Conservation (phyloP, 805 yeast species). For the Candida orba region DNA sequence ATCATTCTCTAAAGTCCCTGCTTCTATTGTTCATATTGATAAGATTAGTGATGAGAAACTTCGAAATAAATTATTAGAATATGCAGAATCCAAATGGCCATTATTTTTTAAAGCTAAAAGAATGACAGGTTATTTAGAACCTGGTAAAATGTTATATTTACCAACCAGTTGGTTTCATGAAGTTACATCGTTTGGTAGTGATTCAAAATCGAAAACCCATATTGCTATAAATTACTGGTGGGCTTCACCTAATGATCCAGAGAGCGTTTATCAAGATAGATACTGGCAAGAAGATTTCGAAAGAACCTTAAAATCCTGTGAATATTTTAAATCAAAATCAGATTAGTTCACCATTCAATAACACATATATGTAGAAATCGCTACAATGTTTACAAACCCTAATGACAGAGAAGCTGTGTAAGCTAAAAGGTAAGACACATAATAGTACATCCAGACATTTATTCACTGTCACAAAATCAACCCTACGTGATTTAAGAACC, state of each 20-base stretch:
- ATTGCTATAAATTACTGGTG: conserved; percentile 73
- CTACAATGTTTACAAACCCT: too few species aligned
- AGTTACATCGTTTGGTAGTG: conserved; percentile 54
- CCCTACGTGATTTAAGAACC: too few species aligned
- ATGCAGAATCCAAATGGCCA: conserved; percentile 42
- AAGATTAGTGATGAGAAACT: conserved; percentile 32
- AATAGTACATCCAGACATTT: too few species aligned
- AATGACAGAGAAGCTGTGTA: too few species aligned
- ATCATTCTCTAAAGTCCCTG: conserved; percentile 59
- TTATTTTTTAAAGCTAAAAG: conserved; percentile 35
- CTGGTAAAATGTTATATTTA: conserved; percentile 61
- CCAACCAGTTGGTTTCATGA: conserved; percentile 85
- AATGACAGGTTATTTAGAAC: conserved; percentile 40
- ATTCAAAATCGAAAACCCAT: conserved; percentile 31
- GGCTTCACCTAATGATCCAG: conserved; percentile 45
- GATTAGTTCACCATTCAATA: too few species aligned
- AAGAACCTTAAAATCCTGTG: conserved; percentile 32
- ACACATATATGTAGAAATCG: too few species aligned
- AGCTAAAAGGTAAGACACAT: too few species aligned
- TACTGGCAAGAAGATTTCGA: conserved; percentile 51
- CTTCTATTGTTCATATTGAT: conserved; percentile 52
- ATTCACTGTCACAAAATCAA: too few species aligned
- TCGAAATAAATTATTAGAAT: conserved; percentile 24
- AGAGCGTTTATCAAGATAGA: conserved; percentile 36
- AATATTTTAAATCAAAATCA: conserved; percentile 6